These are phyloP conservation scores for Juglanconis juglandina DNA, from an alignment of 2,329 filamentous ascomycete genomes.

Conservation along the genomic window DNA sequence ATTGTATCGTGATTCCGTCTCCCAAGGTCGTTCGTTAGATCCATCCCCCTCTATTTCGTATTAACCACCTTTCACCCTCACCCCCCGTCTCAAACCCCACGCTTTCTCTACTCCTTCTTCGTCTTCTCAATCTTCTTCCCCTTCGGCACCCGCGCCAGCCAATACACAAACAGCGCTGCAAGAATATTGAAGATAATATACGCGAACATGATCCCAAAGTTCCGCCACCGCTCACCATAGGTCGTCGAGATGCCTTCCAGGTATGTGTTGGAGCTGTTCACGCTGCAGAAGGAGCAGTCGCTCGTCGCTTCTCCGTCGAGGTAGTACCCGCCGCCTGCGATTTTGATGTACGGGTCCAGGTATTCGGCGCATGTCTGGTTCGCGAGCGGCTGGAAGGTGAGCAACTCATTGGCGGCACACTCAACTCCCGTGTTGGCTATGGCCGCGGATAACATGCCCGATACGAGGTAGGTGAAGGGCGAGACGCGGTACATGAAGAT, in stretches of 20 bases:
- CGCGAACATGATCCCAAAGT: constrained; percentile 49
- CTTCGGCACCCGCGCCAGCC: constrained; percentile 37
- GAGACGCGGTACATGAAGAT: constrained; percentile 69
- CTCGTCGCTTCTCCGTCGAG: constrained; percentile 35
- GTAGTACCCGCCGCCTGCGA: constrained; percentile 44
- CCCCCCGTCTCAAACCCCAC: no score
- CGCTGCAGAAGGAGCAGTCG: constrained; percentile 20
- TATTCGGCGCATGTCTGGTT: constrained; percentile 56
- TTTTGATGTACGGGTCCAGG: constrained; percentile 42
- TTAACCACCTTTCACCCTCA: no score
- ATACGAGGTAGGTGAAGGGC: constrained; percentile 70
- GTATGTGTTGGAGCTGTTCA: constrained; percentile 32
- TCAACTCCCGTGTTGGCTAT: constrained; percentile 57
- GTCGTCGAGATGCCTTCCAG: constrained; percentile 35
- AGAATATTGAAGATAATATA: constrained; percentile 48
- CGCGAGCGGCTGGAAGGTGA: constrained; percentile 56
- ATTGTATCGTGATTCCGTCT: no score
- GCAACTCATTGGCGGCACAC: constrained; percentile 63
- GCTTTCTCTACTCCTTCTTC: neutral
- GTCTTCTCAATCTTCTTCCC: constrained; percentile 22
- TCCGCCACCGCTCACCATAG: constrained; percentile 48
- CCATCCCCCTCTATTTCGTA: neutral
- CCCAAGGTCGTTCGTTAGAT: no score
- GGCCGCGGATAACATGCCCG: constrained; percentile 60
- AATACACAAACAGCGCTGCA: constrained; percentile 46